Conservation (phyloP, 176 grass and related monocot genomes). For the Oropetium thomaeum region DNA sequence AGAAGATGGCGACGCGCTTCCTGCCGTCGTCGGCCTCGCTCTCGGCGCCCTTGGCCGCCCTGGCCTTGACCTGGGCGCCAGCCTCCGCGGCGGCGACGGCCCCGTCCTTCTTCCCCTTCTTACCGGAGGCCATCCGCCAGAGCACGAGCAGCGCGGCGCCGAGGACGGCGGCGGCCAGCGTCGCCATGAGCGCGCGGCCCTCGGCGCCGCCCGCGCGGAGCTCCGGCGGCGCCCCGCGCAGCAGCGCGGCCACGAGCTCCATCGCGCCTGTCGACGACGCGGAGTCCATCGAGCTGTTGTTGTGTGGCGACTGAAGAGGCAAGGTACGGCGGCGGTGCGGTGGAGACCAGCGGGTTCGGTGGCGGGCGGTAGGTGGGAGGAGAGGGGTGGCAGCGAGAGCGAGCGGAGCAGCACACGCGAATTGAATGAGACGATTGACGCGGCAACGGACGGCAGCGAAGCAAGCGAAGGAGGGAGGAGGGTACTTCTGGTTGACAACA, state of each 20-base stretch:
- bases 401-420: neutral
- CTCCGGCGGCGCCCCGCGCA: slow-evolving; percentile 21
- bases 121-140: slow-evolving; percentile 42
- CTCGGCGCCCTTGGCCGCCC: neutral
- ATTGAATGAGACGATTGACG: neutral
- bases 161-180: slow-evolving; percentile 54
- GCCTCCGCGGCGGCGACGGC: neutral
- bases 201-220: neutral
- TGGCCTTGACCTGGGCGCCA: neutral
- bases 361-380: neutral
- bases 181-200: slow-evolving; percentile 40
- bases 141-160: slow-evolving; percentile 69
- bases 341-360: neutral
- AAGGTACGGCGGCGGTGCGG: no score
- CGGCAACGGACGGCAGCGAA: neutral
- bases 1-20: slow-evolving; percentile 73
- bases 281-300: slow-evolving; percentile 11
- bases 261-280: slow-evolving; percentile 35
- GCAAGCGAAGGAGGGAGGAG: no score
- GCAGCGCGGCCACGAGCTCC: slow-evolving; percentile 47
- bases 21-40: slow-evolving; percentile 38
- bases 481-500: neutral
- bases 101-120: slow-evolving; percentile 44
- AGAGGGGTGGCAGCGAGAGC: neutral
- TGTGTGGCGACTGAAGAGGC: no score